Base-by-base conservation (phyloP, 2,329 filamentous ascomycete genomes). In the Monosporascus sp. region DNA sequence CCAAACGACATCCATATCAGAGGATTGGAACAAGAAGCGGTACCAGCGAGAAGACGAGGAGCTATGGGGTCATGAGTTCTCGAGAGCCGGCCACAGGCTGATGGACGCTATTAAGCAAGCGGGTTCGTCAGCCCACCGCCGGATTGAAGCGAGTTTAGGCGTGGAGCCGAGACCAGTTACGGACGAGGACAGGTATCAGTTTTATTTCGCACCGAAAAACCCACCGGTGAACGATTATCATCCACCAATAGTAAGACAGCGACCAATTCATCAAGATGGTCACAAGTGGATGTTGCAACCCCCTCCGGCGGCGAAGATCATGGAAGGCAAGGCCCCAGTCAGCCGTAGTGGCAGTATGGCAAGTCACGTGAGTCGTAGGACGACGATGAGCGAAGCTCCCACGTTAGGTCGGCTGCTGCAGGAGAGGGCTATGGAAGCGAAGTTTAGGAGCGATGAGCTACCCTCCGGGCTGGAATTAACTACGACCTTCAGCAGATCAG, bases 251-350 rank as follows among this genome's bases (percentile, higher is more conserved):
- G 88, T 94, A 56, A 90, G 83, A 69, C 89, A 85, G 71, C 87
- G 82, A 53, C 88, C 86, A 15, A 79, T 77, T 38, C 85, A 82
- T 66, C 83, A 76, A 65, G 83, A 85, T 51, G 90, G 89, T 55
- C 87, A 88, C 51, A 81, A 80, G 65, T 97, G 92, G 92, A 96
- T 97, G 91, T 76, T 96, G 50, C 90, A 96, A 65, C 92, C 92
- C 2, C 90, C 91, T 1, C 92, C 92, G n/a, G 83, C 87, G 36
- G 90, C 92, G 53, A 91, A 87, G 68, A 79, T 96, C 55, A 97
- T 97, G 92, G 88, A 88, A 59, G 92, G 91, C 60, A 94, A 92
- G 68, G 82, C 89, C 37, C 82, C 83, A 31, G 85, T 87, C 20
- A 82, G 79, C 62, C 75, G 85, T 51, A 86, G 82, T 58, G 75